These are phyloP conservation scores for Tillandsia leiboldiana DNA, from an alignment of 176 grass and related monocot genomes.

Conservation along the genomic window DNA sequence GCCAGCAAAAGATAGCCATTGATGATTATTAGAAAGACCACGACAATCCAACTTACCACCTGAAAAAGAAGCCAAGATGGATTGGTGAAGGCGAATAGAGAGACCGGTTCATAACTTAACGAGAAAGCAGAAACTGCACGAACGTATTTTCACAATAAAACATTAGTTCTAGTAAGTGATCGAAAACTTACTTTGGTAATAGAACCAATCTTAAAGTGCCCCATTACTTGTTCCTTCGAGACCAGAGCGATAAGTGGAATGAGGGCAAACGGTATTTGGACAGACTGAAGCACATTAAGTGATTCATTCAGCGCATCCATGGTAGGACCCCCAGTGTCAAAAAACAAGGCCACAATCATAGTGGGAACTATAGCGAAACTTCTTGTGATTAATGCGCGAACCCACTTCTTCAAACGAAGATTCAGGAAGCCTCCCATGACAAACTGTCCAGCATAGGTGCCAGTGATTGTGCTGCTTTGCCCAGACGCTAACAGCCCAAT, in stretches of 20 bases:
- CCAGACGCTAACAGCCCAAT: constrained; percentile 84
- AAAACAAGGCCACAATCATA: constrained; percentile 83
- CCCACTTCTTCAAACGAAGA: constrained; percentile 93
- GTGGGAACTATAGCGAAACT: constrained; percentile 87
- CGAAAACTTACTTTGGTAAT: constrained; percentile 67
- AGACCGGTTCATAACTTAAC: background rate
- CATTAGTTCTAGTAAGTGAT: background rate
- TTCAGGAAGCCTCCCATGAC: constrained; percentile 92
- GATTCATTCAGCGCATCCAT: constrained; percentile 89
- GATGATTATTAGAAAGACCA: constrained; percentile 75
- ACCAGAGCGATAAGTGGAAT: constrained; percentile 89
- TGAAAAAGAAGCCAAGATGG: constrained; percentile 26
- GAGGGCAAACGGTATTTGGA: constrained; percentile 94
- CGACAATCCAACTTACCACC: constrained; percentile 85
- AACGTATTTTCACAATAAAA: background rate
- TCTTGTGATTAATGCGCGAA: constrained; percentile 71
- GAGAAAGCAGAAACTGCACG: constrained; percentile 1
- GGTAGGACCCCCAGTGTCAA: constrained; percentile 78
- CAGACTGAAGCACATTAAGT: constrained; percentile 93
- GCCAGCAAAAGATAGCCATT: constrained; percentile 82
- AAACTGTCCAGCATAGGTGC: constrained; percentile 88
- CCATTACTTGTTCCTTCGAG: constrained; percentile 91
- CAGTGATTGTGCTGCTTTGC: constrained; percentile 89
- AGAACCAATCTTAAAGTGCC: constrained; percentile 59
- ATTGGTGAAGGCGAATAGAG: background rate